Base-by-base conservation (phyloP, 2,329 filamentous ascomycete genomes). In the Ilyonectria robusta region DNA sequence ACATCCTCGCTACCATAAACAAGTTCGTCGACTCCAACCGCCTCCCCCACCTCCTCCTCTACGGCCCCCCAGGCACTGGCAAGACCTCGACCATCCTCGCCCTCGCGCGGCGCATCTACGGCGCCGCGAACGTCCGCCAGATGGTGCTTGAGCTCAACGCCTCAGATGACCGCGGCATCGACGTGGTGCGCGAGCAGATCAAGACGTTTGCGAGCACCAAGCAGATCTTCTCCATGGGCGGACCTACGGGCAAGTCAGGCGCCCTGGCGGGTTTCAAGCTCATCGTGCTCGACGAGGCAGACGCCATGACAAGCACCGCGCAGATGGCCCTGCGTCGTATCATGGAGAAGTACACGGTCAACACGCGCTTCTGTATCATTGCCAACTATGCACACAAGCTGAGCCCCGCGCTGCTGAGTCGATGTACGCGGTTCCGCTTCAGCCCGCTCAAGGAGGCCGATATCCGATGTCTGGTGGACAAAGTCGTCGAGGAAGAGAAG, bases 341-440 rank as follows among this genome's bases (percentile, higher is more conserved):
- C 78, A 99, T 99, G 96, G 96, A 99, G 79, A 97, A 97, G 83
- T 99, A 99, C 84, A 99, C 96, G 1, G 93, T 93, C 67, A 99
- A 99, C 83, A 98, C 96, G 2, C 88, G 96, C 59, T 99, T 99
- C 84, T 98, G 95, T 84, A 94, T 99, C 78, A 98, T 99, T 75
- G 96, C 96, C 75, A 99, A 99, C 83, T 99, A 99, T 82, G 96
- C 96, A 33, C 96, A 99, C 84, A 99, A 99, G 82, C 90, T 99
- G 44, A 97, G 94, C 13, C 95, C 96, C 0, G 96, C 96, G 0
- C 86, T 99, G 48, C 85, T 99, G 59, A 98, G 95, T 55, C 87
- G 96, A 75, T 99, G 96, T 82, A 99, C 96, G 10, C 87, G 96
- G 42, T 99, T 99, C 81, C 88, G 96, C 35, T 99, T 99, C 82